These are phyloP conservation scores for Cyberlindnera samutprakarnensis DNA, from an alignment of 805 yeast species.

Conservation along the genomic window DNA sequence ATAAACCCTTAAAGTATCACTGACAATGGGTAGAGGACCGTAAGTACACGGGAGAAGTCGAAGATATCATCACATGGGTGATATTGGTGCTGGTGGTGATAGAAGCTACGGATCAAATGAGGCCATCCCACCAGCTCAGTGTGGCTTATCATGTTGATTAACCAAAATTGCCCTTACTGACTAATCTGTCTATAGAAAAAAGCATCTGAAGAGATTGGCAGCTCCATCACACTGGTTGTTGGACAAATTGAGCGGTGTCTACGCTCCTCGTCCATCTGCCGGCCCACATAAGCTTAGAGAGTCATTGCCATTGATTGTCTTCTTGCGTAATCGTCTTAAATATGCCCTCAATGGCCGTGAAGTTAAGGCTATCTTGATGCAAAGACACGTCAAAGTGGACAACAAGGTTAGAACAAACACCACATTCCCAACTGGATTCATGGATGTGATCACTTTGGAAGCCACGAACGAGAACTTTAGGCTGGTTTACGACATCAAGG, in stretches of 20 bases:
- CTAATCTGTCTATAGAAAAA: constrained; percentile 58
- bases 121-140: no score
- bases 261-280: constrained; percentile 99
- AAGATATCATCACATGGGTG: no score
- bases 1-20: no score
- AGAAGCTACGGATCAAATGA: no score
- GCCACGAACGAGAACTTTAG: constrained; percentile 99
- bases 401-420: constrained; percentile 99
- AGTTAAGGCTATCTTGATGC: constrained; percentile 97
- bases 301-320: constrained; percentile 93
- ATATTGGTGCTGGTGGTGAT: no score
- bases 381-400: constrained; percentile 97
- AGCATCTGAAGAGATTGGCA: constrained; percentile 98
- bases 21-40: constrained; percentile 28
- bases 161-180: no score
- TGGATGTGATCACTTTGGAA: constrained; percentile 96
- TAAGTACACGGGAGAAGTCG: no score
- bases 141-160: no score
- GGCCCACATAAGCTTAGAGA: constrained; percentile 99
- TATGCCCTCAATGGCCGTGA: constrained; percentile 98
- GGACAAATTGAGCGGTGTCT: constrained; percentile 99
- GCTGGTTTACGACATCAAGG: constrained; percentile 96
- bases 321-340: constrained; percentile 97
- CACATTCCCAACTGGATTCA: constrained; percentile 99
- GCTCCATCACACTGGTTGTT: constrained; percentile 99